Percentiles rank a stretch among this genome's conserved stretches.
phyloP scores from a whole-genome alignment of 2,329 filamentous ascomycete genomes.

The Orbilia quercus region DNA sequence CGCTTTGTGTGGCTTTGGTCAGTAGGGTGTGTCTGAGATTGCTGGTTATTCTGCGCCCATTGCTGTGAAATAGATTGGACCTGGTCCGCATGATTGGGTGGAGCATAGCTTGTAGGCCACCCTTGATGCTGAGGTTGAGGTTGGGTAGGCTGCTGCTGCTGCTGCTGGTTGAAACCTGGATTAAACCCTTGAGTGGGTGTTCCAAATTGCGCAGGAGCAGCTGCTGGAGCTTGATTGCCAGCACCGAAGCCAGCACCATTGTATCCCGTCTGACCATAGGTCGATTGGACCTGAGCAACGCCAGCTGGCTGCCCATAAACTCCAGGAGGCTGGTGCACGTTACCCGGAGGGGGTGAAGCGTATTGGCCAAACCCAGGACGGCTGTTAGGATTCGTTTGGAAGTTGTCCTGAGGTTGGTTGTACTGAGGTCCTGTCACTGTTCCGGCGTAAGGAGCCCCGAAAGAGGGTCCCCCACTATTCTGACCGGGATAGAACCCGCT shows the following conservation, averaged over 20 bases:
- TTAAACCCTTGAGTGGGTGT: slow-evolving; percentile 35
- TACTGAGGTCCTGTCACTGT: slow-evolving; percentile 47
- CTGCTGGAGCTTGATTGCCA: slow-evolving; percentile 23
- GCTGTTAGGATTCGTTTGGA: slow-evolving; percentile 23
- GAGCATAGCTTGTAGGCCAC: slow-evolving; percentile 29
- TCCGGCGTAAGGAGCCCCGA: slow-evolving; percentile 53
- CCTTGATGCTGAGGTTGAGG: slow-evolving; percentile 50
- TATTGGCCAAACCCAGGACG: slow-evolving; percentile 49
- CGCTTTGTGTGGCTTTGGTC: slow-evolving; percentile 41
- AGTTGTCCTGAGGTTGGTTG: slow-evolving; percentile 37
- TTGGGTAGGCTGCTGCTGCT: slow-evolving; percentile 37
- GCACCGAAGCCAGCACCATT: slow-evolving; percentile 31
- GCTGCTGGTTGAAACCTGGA: slow-evolving; percentile 33
- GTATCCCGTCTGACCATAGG: slow-evolving; percentile 34
- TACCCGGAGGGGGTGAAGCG: slow-evolving; percentile 44
- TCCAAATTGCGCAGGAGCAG: slow-evolving; percentile 19
- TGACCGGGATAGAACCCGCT: slow-evolving; percentile 44
- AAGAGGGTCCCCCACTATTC: slow-evolving; percentile 30
- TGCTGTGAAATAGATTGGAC: slow-evolving; percentile 52
- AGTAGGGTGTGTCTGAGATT: slow-evolving; percentile 34
- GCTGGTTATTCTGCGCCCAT: slow-evolving; percentile 53
- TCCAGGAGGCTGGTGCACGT: slow-evolving; percentile 41
- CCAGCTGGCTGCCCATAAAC: slow-evolving; percentile 42
- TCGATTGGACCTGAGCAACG: slow-evolving; percentile 14
- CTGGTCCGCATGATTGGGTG: slow-evolving; percentile 33